Base-by-base conservation (phyloP, 148 eudicot genomes). In the Rhododendron vialii region DNA sequence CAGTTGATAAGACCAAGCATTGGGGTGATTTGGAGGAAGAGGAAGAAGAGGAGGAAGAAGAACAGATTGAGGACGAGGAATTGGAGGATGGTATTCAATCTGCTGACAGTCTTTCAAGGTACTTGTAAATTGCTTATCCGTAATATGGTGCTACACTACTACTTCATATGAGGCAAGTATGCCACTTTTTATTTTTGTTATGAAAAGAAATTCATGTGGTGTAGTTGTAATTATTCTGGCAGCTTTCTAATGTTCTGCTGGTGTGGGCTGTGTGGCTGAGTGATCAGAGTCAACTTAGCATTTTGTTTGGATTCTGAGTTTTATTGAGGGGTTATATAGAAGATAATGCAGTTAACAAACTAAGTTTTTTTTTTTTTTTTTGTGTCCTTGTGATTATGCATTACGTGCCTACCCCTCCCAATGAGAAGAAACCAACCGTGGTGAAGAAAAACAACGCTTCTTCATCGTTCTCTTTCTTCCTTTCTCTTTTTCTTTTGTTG, bases 1-100 rank as follows among this genome's bases (percentile, higher is more conserved):
- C 98, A 28, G 92, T 94, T 86, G 98, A 96, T 87, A 96, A 96
- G 90, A 88, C 93, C 17, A 96, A 96, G 87, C 98, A 94, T 84
- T 96, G 98, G 98, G 98, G 98, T 85, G 98, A 96, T 84, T 86
- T 96, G 91, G 98, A 96, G 90, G 98, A 96, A 86, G 98, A 95
- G 67, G 98, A 92, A 67, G 98, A 94, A 79, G 98, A 95, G 28
- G 98, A 94, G 63, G 94, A 89, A 59, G 98, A 94, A 74, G 98
- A 96, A 82, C 86, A 78, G 38, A 36, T 2, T 36, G 38, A 36
- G 38, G 38, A 36, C 3, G 38, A 36, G 38, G 38, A 36, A 36
- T 81, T 97, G 84, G 95, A 93, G 80, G 98, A 87, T 89, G 99
- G 98, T 1, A 36, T 36, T 83, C 93, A 92, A 80, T 96, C 98